Percentiles rank a stretch among this genome's conserved stretches.
phyloP scores from a whole-genome alignment of 495 filamentous ascomycete genomes.

The Hyaloscypha bicolor region DNA sequence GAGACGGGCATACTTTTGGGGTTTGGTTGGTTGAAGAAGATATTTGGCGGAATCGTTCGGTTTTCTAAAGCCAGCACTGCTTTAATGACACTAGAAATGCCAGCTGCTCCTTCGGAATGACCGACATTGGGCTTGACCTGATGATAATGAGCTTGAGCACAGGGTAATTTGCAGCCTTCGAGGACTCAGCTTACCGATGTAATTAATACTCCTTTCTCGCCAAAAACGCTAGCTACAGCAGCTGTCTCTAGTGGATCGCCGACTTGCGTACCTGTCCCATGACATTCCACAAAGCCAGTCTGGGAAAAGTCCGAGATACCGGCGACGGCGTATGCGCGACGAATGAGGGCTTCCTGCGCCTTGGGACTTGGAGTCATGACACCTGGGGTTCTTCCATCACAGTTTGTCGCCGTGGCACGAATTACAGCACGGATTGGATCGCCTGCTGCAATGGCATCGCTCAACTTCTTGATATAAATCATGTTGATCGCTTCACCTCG shows the following conservation, averaged over 20 bases:
- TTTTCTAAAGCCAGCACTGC: slow-evolving; percentile 57
- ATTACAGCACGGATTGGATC: slow-evolving; percentile 66
- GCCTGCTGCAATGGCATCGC: slow-evolving; percentile 55
- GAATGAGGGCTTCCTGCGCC: slow-evolving; percentile 59
- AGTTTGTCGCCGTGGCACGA: slow-evolving; percentile 49
- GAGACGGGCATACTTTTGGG: slow-evolving; percentile 29
- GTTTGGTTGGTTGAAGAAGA: slow-evolving; percentile 39
- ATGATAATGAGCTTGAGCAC: too few relatives aligned
- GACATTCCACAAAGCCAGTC: slow-evolving; percentile 43
- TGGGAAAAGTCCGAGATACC: slow-evolving; percentile 41
- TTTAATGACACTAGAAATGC: slow-evolving; percentile 60
- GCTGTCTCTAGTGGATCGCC: slow-evolving; percentile 48
- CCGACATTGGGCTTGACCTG: slow-evolving; percentile 19
- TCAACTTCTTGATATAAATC: slow-evolving; percentile 61
- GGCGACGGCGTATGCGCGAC: slow-evolving; percentile 49
- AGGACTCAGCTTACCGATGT: slow-evolving; percentile 33
- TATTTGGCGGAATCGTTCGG: slow-evolving; percentile 49
- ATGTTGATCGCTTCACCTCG: slow-evolving; percentile 64
- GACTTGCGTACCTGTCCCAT: slow-evolving; percentile 47
- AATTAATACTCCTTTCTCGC: slow-evolving; percentile 33
- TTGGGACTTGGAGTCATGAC: slow-evolving; percentile 58
- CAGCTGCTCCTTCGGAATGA: slow-evolving; percentile 59
- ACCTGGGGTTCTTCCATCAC: slow-evolving; percentile 58
- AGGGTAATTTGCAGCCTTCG: too few relatives aligned
- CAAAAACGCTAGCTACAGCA: slow-evolving; percentile 12